Base-by-base conservation (phyloP, 1,284 basidiomycete genomes). In the Cryptococcus sp. region DNA sequence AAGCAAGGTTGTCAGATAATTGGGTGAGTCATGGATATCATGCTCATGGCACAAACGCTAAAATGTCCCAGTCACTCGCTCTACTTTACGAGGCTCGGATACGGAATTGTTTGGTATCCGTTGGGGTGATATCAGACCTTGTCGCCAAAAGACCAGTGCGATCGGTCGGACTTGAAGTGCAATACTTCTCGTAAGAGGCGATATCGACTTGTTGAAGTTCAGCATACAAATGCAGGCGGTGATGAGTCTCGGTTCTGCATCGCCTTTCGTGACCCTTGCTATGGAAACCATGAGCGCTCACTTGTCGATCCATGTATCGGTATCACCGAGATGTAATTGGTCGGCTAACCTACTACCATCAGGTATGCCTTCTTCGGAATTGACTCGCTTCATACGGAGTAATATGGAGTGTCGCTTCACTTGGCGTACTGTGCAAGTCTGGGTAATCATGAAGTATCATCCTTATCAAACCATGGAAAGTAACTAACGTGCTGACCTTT, bases 51-150 rank as follows among this genome's bases (percentile, higher is more conserved):
- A n/a, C 3, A 4, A 44, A 7, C 3, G 42, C 37, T 42, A 37
- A 23, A 23, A 38, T 42, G 46, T 46, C 50, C 45, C 41, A 33
- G 23, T 6, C 59, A 93, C 90, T 87, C 91, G 88, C 93, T 4
- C 74, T 98, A 36, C 83, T 97, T 70, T 98, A 94, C 89, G 92
- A 97, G 79, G 90, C 92, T 5, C 84, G 91, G n/a, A 77, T 97
- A 65, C 83, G 86, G 46, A 90, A 91, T 66, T 87, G 93, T 77
- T 80, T 98, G 14, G 85, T 98, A 62, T 89, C 90, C 58, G 76
- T 95, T 34, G 94, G 94, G 3, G 84, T 96, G 13, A 83, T 90
- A 13, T 90, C 90, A 4, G 90, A 97, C 70, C 80, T 98, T 8
- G 83, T 88, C n/a, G 86, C 85, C 68, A 81, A 87, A 38, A 88